Conservation (phyloP, 1,139 yeast genomes). For the Saccharomyces hybrid region DNA sequence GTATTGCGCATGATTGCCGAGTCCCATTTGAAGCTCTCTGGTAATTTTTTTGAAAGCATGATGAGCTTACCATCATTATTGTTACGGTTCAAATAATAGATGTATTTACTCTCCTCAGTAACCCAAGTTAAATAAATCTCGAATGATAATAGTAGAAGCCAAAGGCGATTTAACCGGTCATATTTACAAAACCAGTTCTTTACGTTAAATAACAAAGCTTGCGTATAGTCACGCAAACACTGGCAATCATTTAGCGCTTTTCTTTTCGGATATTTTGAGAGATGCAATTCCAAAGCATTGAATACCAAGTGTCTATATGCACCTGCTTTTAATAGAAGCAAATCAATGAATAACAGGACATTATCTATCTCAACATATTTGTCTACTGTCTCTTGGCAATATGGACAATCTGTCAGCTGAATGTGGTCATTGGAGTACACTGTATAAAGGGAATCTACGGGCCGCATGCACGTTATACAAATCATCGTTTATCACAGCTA, state of each 20-base stretch:
- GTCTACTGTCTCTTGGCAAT: slow-evolving; percentile 73
- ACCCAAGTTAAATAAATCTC: slow-evolving; percentile 94
- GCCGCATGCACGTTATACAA: slow-evolving; percentile 77
- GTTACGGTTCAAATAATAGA: slow-evolving; percentile 6
- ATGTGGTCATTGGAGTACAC: slow-evolving; percentile 73
- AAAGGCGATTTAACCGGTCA: slow-evolving; percentile 38
- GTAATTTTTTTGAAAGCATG: not conserved
- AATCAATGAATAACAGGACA: slow-evolving; percentile 75
- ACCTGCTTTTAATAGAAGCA: slow-evolving; percentile 73
- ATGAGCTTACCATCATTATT: not conserved
- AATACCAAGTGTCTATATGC: slow-evolving; percentile 87
- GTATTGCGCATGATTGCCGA: slow-evolving; percentile 1
- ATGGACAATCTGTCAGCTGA: slow-evolving; percentile 67
- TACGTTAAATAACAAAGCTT: slow-evolving; percentile 3
- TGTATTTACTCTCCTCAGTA: slow-evolving; percentile 57
- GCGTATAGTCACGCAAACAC: not conserved
- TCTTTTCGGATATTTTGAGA: slow-evolving; percentile 12
- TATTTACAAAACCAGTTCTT: slow-evolving; percentile 25
- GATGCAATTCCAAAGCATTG: slow-evolving; percentile 45
- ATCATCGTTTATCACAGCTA: slow-evolving; percentile 46
- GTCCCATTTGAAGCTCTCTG: not conserved
- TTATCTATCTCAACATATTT: slow-evolving; percentile 87
- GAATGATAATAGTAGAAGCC: slow-evolving; percentile 64
- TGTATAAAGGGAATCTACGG: slow-evolving; percentile 59
- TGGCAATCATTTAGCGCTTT: slow-evolving; percentile 4